Conservation (phyloP, 1,139 yeast genomes). For the Hanseniaspora gamundiae region DNA sequence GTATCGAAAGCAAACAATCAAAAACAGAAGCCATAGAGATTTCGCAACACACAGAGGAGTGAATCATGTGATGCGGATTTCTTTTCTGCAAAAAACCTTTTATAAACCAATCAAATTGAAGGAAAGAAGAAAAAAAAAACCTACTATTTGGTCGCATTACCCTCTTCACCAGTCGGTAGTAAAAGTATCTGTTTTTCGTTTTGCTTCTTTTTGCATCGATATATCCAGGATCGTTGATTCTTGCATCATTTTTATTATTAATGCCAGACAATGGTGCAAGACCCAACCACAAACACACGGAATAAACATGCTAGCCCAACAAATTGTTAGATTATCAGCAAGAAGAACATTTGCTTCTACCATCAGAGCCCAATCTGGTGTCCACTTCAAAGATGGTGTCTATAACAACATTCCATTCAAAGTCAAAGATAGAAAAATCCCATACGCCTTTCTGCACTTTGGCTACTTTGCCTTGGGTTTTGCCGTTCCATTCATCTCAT, state of each 20-base stretch:
- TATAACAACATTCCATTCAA: constrained; percentile 90
- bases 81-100: too few species aligned
- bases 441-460: constrained; percentile 72
- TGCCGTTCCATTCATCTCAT: constrained; percentile 56
- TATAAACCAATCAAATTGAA: too few species aligned
- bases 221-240: constrained; percentile 2
- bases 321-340: constrained; percentile 20
- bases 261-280: too few species aligned
- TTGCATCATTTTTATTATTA: too few species aligned
- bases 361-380: constrained; percentile 20
- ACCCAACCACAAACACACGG: neutral
- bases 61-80: too few species aligned
- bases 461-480: constrained; percentile 57
- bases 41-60: too few species aligned
- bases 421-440: constrained; percentile 85
- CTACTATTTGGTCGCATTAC: too few species aligned
- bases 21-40: too few species aligned
- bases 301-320: constrained; percentile 22
- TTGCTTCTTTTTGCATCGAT: neutral
- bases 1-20: too few species aligned
- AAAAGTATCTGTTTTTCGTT: too few species aligned
- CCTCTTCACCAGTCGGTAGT: too few species aligned
- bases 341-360: constrained; percentile 26
- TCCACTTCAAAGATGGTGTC: constrained; percentile 66
- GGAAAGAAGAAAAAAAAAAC: too few species aligned